Conservation (phyloP, 495 filamentous ascomycete genomes). For the Lasiosphaeria ovina region DNA sequence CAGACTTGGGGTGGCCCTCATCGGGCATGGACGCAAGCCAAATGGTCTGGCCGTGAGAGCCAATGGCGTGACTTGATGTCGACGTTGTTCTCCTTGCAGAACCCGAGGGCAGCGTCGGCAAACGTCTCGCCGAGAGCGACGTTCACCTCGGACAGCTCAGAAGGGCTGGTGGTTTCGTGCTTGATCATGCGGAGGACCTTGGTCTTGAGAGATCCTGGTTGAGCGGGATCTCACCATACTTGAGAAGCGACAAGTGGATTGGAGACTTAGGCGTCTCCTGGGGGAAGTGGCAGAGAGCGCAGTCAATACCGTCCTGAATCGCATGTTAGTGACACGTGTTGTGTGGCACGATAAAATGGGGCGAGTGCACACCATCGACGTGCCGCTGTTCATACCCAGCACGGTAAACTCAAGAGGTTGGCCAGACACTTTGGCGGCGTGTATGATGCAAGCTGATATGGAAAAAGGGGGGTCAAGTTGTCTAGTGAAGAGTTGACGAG, state of each 20-base stretch:
- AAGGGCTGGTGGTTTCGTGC: slow-evolving; percentile 50
- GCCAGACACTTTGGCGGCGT: slow-evolving; percentile 11
- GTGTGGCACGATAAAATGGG: not conserved
- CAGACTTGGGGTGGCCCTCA: slow-evolving; percentile 46
- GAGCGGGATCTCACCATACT: slow-evolving; percentile 47
- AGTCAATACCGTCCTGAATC: slow-evolving; percentile 47
- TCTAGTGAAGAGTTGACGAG: not conserved
- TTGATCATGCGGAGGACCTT: slow-evolving; percentile 55
- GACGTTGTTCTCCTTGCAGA: slow-evolving; percentile 43
- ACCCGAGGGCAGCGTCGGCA: slow-evolving; percentile 47
- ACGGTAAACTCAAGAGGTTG: slow-evolving; percentile 44
- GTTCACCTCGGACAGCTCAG: slow-evolving; percentile 54
- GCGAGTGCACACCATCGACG: slow-evolving; percentile 33
- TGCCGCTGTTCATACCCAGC: slow-evolving; percentile 52
- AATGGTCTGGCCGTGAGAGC: slow-evolving; percentile 59
- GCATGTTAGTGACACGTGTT: slow-evolving; percentile 2
- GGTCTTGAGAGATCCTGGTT: slow-evolving; percentile 53
- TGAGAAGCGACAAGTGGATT: slow-evolving; percentile 50
- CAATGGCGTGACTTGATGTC: slow-evolving; percentile 51
- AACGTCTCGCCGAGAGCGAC: slow-evolving; percentile 53
- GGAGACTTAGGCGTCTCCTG: slow-evolving; percentile 48
- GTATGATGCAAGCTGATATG: slow-evolving; percentile 10
- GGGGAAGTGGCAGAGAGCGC: slow-evolving; percentile 49
- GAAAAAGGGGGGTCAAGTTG: not conserved
- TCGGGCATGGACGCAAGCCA: slow-evolving; percentile 57